phyloP scores from a whole-genome alignment of 2,329 filamentous ascomycete species.

The Lomentospora prolificans region DNA sequence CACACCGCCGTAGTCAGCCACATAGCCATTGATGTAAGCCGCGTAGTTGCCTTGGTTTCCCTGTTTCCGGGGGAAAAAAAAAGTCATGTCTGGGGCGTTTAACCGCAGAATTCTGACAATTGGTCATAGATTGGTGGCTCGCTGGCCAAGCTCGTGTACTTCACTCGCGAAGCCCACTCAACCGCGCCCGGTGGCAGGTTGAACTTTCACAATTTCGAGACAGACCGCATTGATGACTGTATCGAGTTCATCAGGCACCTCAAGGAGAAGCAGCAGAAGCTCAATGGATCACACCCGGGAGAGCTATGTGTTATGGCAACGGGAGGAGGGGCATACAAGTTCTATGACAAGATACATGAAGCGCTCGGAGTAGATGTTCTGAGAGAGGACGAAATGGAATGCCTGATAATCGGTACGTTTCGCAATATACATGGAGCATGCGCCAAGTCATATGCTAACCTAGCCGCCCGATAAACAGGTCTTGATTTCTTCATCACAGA shows the following conservation, averaged over 20 bases:
- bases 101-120: no score
- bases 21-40: conserved; percentile 84
- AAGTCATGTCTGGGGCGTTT: no score
- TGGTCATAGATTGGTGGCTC: conserved; percentile 93
- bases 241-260: conserved; percentile 84
- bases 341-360: conserved; percentile 81
- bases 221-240: conserved; percentile 85
- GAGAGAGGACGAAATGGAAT: conserved; percentile 97
- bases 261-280: conserved; percentile 67
- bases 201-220: conserved; percentile 95
- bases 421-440: no score
- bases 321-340: conserved; percentile 92
- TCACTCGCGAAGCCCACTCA: conserved; percentile 76
- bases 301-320: conserved; percentile 92
- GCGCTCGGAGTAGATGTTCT: conserved; percentile 79
- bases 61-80: no score
- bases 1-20: conserved; percentile 94
- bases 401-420: conserved; percentile 73
- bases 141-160: conserved; percentile 93
- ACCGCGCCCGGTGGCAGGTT: conserved; percentile 76
- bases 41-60: conserved; percentile 10
- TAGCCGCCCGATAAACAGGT: conserved; percentile 40
- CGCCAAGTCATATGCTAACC: conserved; percentile 9
- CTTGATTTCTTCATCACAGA: conserved; percentile 99
- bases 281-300: conserved; percentile 60